These are phyloP conservation scores for Raffaelea deltoideospora DNA, from an alignment of 2,329 filamentous ascomycete species.

Conservation along the genomic window DNA sequence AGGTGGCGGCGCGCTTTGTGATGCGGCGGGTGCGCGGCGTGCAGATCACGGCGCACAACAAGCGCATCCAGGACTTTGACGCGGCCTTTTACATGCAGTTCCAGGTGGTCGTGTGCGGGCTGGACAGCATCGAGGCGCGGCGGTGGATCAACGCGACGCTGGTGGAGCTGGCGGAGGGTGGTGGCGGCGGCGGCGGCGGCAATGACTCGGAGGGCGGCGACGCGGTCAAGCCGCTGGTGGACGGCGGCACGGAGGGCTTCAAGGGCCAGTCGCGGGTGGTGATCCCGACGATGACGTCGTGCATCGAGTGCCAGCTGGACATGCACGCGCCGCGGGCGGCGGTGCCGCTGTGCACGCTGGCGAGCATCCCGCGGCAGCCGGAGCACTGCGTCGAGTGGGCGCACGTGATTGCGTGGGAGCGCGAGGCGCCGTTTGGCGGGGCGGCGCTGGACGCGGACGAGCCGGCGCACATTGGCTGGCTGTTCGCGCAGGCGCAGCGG, in stretches of 20 bases:
- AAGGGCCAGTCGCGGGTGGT: conserved; percentile 93
- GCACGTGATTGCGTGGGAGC: conserved; percentile 93
- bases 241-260: conserved; percentile 95
- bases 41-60: conserved; percentile 84
- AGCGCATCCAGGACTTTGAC: conserved; percentile 92
- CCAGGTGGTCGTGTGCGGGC: conserved; percentile 78
- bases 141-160: conserved; percentile 96
- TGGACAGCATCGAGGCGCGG: conserved; percentile 95
- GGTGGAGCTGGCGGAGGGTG: conserved; percentile 74
- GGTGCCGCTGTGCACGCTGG: conserved; percentile 89
- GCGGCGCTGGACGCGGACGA: conserved; percentile 87
- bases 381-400: conserved; percentile 99
- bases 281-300: conserved; percentile 81
- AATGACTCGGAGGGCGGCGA: conserved; percentile 45
- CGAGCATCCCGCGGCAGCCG: conserved; percentile 88
- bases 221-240: conserved; percentile 81
- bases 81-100: conserved; percentile 97
- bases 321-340: conserved; percentile 98
- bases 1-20: conserved; percentile 83
- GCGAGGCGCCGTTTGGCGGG: conserved; percentile 67
- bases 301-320: conserved; percentile 95
- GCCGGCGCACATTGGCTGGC: conserved; percentile 93
- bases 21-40: conserved; percentile 81
- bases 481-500: conserved; percentile 69
- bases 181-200: conserved; percentile 18